Conservation (phyloP, 164 flowering plant genomes). For the Malania oleifera region DNA sequence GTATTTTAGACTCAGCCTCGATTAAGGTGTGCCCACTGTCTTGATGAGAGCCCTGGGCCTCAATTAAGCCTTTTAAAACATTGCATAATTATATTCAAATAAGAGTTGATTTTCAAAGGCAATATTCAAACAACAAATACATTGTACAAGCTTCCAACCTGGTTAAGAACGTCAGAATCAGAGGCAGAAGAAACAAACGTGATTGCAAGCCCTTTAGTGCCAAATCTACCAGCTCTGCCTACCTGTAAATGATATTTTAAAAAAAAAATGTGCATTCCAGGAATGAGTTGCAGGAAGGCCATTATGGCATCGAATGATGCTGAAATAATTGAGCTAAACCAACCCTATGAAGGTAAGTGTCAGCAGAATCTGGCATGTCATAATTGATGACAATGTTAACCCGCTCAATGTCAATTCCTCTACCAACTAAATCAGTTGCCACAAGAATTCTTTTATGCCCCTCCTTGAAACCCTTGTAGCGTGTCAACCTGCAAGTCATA, state of each 20-base stretch:
- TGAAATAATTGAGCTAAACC: not conserved
- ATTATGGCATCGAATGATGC: not conserved
- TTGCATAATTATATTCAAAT: not conserved
- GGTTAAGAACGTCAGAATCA: constrained; percentile 91
- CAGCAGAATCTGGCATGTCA: constrained; percentile 99
- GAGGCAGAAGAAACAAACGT: constrained; percentile 91
- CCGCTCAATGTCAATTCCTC: constrained; percentile 96
- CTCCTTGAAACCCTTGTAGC: constrained; percentile 92
- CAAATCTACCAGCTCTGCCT: constrained; percentile 98
- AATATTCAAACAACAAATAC: not conserved
- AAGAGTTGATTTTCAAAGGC: not conserved
- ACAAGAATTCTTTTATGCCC: constrained; percentile 94
- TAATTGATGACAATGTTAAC: constrained; percentile 96
- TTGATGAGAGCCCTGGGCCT: too few relatives aligned
- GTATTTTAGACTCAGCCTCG: too few relatives aligned
- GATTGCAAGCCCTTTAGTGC: constrained; percentile 95
- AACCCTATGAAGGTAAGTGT: constrained; percentile 93
- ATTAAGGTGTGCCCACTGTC: too few relatives aligned
- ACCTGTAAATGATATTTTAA: constrained; percentile 39
- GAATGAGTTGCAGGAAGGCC: too few relatives aligned
- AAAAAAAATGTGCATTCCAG: not conserved
- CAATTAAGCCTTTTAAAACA: too few relatives aligned
- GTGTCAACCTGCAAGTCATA: constrained; percentile 56
- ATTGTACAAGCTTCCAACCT: constrained; percentile 33
- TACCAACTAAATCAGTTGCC: constrained; percentile 96